These are phyloP conservation scores for Yarrowia osloensis DNA, from an alignment of 805 yeast genomes.

Conservation along the genomic window DNA sequence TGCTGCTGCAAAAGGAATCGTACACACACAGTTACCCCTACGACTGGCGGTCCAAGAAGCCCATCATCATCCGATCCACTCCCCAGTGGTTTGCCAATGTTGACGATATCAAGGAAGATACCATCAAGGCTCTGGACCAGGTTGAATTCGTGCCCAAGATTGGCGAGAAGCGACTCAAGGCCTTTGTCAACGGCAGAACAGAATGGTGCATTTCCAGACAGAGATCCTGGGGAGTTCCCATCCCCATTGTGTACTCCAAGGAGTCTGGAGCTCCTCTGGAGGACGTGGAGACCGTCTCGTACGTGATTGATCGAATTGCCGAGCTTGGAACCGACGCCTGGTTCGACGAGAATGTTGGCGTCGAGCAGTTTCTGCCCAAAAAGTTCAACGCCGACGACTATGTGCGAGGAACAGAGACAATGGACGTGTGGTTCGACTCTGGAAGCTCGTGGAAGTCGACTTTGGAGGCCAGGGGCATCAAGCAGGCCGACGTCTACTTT, in stretches of 20 bases:
- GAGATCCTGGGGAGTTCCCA: slow-evolving; percentile 97
- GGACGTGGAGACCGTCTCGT: slow-evolving; percentile 56
- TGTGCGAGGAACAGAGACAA: slow-evolving; percentile 78
- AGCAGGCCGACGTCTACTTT: slow-evolving; percentile 73
- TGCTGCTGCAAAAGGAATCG: slow-evolving; percentile 43
- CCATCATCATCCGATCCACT: slow-evolving; percentile 91
- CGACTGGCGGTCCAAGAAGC: slow-evolving; percentile 96
- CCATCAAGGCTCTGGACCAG: slow-evolving; percentile 57
- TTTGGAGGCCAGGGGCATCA: slow-evolving; percentile 42
- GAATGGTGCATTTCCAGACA: slow-evolving; percentile 99
- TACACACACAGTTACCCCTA: slow-evolving; percentile 88
- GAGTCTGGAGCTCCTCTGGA: slow-evolving; percentile 65
- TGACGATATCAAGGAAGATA: slow-evolving; percentile 63
- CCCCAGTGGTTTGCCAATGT: slow-evolving; percentile 97
- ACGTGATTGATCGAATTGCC: slow-evolving; percentile 58
- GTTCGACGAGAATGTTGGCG: slow-evolving; percentile 63
- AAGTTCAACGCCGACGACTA: slow-evolving; percentile 49
- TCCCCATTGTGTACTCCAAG: slow-evolving; percentile 74
- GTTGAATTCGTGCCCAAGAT: slow-evolving; percentile 75
- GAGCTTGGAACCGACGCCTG: slow-evolving; percentile 73
- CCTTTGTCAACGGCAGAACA: slow-evolving; percentile 73
- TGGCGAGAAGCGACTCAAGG: slow-evolving; percentile 67
- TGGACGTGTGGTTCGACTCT: slow-evolving; percentile 99
- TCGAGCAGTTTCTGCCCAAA: slow-evolving; percentile 74
- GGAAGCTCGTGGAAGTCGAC: slow-evolving; percentile 82